Evolutionary conservation across 2,329 filamentous ascomycete genomes (phyloP), one percentile per base, ranked within the genome.

Genomic region (Fusarium verrucosum): DNA sequence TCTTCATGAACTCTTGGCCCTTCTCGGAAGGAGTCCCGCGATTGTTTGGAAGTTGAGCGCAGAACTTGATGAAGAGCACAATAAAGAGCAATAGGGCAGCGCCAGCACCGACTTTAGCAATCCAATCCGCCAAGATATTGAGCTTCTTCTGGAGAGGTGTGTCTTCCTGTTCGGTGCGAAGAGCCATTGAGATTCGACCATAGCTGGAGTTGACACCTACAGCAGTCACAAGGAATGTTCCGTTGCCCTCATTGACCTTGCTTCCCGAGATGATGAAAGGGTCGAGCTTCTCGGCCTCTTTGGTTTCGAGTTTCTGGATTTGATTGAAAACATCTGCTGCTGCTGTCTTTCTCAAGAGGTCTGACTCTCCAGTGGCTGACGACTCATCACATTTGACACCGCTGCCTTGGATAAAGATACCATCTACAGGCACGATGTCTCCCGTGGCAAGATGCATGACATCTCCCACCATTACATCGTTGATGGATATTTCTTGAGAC

Each of bases 41-140:
- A 69, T 85, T 87, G 32, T 78, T 70, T 7, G 84, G 83, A 9
- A 94, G 81, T 16, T 83, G 76, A 30, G 84, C 88, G 22, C 92
- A 79, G 73, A 93, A 94, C 71, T 91, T 89, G 79, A 94, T 91
- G 70, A 94, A 87, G 13, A 94, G 81, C 22, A 92, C 89, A 49
- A 92, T 78, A 73, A 95, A 94, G 19, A 94, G 81, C 9, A 94
- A 77, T 14, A 91, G 76, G 40, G 91, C 91, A 28, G 91, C 88
- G 52, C 86, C 86, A 68, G 89, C 87, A 25, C 84, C 85, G 23
- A 76, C 59, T 59, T 75, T 78, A n/a, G 77, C 77, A 45, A 78
- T 78, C 69, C 66, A 70, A 41, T 72, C 66, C 22, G 70, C 63
- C 22, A 65, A 59, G 30, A 69, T n/a, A 23, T 76, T 80, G 4